Evolutionary conservation across 768 basidiomycete species (phyloP).

Genomic region (Calocera viscosa): DNA sequence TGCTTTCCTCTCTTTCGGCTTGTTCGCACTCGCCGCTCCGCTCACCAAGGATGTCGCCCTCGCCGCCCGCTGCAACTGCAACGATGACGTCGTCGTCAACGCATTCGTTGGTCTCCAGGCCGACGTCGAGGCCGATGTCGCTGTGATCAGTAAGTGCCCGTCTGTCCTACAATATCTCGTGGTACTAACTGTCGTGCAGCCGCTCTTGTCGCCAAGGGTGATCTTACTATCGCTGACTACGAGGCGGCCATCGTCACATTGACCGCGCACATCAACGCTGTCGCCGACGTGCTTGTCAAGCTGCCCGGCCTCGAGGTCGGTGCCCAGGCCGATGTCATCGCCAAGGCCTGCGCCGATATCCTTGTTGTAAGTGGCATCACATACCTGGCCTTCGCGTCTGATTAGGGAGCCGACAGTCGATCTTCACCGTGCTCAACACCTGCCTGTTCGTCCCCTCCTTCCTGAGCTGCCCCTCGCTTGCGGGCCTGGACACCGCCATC

Average conservation of each 20-base stretch:
- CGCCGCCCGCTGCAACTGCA: not conserved
- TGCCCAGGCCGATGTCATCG: not conserved
- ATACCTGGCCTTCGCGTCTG: not conserved
- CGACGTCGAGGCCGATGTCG: not conserved
- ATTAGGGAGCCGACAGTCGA: not conserved
- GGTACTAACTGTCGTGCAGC: not conserved
- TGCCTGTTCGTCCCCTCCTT: not conserved
- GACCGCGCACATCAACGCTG: not conserved
- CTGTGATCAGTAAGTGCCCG: not conserved
- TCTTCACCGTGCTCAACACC: not conserved
- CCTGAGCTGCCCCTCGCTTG: not conserved
- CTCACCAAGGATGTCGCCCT: not conserved
- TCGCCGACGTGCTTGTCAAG: not conserved
- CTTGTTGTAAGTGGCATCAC: not conserved
- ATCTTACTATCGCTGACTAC: not conserved
- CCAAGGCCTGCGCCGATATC: not conserved
- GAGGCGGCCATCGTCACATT: not conserved
- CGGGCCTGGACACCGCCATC: not conserved
- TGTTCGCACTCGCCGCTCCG: not conserved
- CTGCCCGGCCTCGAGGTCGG: not conserved
- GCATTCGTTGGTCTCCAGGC: not conserved
- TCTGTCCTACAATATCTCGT: not conserved
- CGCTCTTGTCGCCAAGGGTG: not conserved
- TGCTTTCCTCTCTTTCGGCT: not conserved
- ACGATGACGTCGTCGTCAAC: not conserved